Base-by-base conservation (phyloP, 1,284 basidiomycete species). In the Microbotryum scabiosae region DNA sequence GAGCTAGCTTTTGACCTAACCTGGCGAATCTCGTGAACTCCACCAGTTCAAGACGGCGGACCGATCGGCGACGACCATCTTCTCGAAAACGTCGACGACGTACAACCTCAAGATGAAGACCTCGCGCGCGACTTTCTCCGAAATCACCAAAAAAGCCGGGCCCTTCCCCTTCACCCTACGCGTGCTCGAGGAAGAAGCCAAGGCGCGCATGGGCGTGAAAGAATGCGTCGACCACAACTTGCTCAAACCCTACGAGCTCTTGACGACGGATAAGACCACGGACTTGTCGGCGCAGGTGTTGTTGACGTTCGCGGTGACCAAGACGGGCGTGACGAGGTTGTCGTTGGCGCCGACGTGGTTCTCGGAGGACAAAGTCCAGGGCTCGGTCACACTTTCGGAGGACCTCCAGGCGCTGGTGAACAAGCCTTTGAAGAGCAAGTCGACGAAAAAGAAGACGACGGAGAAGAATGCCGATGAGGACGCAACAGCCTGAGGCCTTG, bases 91-190 rank as follows among this genome's bases (percentile, higher is more conserved):
- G 79, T 82, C 48, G 82, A 64, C 69, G 50, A 94, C 89, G 56
- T 98, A 97, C 79, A 88, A 93, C 75, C 82, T 97, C 73, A 98
- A 97, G 82, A 87, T 96, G 85, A 96, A 94, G 80, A 94, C 89
- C 59, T 93, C 92, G 56, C 86, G 94, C 70, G 84, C 87, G 41
- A 87, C 96, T 52, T 97, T 96, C 78, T 87, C 87, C 56, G 94
- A 97, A 78, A 89, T 97, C 72, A 88, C 94, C 78, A 94, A 93
- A 82, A 97, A 97, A 77, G 89, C 94, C 43, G 94, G 93, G 30
- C 82, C 90, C 8, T 98, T 98, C 85, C 94, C 94, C 50, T 97
- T 98, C 83, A 97, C 93, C 73, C 82, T 98, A 65, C 88, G 94
- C 67, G 82, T 82, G 57, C 81, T 98, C 64, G 94, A 97, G 64